Percentiles rank a stretch among this genome's conserved stretches.
Conservation (phyloP, 257 asterid genomes). For the Cinchona pubescens region DNA sequence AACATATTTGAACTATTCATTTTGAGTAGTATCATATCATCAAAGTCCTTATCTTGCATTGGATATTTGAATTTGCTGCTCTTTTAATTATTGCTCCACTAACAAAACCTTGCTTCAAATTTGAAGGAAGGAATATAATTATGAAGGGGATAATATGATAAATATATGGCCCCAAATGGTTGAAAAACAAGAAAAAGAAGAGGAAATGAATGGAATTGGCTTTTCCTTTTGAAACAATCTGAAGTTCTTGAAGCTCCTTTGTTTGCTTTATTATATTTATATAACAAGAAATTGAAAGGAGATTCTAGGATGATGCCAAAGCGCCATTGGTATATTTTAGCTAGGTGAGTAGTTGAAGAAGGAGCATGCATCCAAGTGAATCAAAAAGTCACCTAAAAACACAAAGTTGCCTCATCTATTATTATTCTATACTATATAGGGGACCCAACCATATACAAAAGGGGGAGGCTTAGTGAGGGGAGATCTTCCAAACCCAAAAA, state of each 20-base stretch:
- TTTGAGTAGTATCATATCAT: not conserved
- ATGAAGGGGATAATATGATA: slow-evolving; percentile 27
- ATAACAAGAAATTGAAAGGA: slow-evolving; percentile 60
- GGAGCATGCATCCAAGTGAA: slow-evolving; percentile 41
- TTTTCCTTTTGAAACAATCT: slow-evolving; percentile 43
- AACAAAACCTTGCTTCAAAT: slow-evolving; percentile 20
- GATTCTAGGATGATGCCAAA: slow-evolving; percentile 87
- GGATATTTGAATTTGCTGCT: too few relatives aligned
- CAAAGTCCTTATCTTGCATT: not conserved
- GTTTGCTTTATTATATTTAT: slow-evolving; percentile 68
- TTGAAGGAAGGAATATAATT: slow-evolving; percentile 31
- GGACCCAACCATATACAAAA: slow-evolving; percentile 28
- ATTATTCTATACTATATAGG: slow-evolving; percentile 45
- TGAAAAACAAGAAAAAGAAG: slow-evolving; percentile 38
- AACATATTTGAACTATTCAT: not conserved
- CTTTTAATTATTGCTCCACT: slow-evolving; percentile 8
- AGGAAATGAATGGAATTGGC: slow-evolving; percentile 32
- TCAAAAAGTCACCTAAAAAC: slow-evolving; percentile 41
- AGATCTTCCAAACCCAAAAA: slow-evolving; percentile 41
- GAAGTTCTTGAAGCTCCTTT: slow-evolving; percentile 49
- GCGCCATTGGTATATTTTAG: slow-evolving; percentile 37
- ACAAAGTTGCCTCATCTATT: slow-evolving; percentile 49
- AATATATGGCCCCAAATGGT: slow-evolving; percentile 53
- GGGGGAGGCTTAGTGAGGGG: slow-evolving; percentile 17
- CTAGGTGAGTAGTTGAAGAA: slow-evolving; percentile 22